These are phyloP conservation scores for Epichloe gansuensis DNA, from an alignment of 2,329 filamentous ascomycete genomes.

Conservation along the genomic window DNA sequence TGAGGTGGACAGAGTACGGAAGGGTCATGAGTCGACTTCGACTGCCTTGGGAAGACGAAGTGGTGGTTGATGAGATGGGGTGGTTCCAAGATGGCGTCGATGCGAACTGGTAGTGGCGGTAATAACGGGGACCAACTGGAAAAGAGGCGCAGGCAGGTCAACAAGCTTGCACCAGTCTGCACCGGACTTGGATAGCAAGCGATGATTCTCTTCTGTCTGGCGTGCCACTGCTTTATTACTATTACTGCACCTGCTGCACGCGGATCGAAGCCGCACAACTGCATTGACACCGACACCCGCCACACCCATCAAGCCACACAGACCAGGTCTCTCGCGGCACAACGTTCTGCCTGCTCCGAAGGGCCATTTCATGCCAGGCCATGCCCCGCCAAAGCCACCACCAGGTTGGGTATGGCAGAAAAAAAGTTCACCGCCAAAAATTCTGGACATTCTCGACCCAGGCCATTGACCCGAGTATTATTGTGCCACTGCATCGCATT, in stretches of 20 bases:
- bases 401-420: conserved; percentile 7
- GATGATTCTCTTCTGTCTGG: background rate
- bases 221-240: no score
- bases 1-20: background rate
- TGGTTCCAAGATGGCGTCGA: conserved; percentile 1
- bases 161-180: background rate
- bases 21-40: background rate
- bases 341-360: conserved; percentile 3
- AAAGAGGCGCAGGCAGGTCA: background rate
- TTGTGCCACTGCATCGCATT: background rate
- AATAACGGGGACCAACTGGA: background rate
- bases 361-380: background rate
- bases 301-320: background rate
- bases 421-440: conserved; percentile 22
- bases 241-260: no score
- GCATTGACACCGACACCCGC: no score
- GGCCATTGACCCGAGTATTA: background rate
- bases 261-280: no score
- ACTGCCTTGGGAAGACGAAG: background rate
- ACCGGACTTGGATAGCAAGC: background rate
- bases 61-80: background rate
- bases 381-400: conserved; percentile 4
- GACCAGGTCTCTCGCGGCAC: background rate
- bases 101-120: background rate
- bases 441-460: conserved; percentile 8